Evolutionary conservation across 2,329 filamentous ascomycete species (phyloP).

Genomic region (Cladorrhinum sp.): DNA sequence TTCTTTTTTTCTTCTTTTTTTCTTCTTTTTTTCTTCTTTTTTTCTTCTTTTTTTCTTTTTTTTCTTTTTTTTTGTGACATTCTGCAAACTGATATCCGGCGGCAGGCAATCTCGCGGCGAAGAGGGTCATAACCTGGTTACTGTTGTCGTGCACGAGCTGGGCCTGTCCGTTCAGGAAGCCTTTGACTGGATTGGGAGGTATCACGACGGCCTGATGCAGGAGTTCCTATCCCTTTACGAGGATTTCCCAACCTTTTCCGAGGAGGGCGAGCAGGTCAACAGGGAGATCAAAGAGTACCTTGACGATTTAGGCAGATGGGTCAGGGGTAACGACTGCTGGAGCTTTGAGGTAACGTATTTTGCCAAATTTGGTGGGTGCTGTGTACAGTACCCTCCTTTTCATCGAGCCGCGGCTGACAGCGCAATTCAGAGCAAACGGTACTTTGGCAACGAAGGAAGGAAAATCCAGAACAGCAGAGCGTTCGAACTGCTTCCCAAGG

Average conservation of each 20-base stretch:
- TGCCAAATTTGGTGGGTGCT: not conserved
- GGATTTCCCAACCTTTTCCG: not conserved
- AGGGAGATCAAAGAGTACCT: not conserved
- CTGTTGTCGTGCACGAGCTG: not conserved
- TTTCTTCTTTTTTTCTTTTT: too few relatives aligned
- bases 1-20: too few relatives aligned
- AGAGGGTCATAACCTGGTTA: not conserved
- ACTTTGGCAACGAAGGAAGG: not conserved
- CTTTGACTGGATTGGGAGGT: not conserved
- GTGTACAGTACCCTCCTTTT: not conserved
- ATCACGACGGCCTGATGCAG: not conserved
- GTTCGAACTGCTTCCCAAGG: not conserved
- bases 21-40: too few relatives aligned
- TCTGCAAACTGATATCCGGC: too few relatives aligned
- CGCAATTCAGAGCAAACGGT: not conserved
- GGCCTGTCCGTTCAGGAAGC: not conserved
- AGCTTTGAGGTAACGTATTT: constrained; percentile 4
- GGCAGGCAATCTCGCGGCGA: too few relatives aligned
- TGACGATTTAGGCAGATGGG: not conserved
- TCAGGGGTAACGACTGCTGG: not conserved
- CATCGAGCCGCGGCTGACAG: too few relatives aligned
- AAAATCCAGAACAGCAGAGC: not conserved
- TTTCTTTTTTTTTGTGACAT: too few relatives aligned
- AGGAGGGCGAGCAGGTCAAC: not conserved
- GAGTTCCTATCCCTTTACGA: not conserved